A percentile compares a stretch with the other conserved stretches of the same genome.
Evolutionary conservation across 768 basidiomycete genomes (phyloP).

Genomic region (Tylopilus sp.): DNA sequence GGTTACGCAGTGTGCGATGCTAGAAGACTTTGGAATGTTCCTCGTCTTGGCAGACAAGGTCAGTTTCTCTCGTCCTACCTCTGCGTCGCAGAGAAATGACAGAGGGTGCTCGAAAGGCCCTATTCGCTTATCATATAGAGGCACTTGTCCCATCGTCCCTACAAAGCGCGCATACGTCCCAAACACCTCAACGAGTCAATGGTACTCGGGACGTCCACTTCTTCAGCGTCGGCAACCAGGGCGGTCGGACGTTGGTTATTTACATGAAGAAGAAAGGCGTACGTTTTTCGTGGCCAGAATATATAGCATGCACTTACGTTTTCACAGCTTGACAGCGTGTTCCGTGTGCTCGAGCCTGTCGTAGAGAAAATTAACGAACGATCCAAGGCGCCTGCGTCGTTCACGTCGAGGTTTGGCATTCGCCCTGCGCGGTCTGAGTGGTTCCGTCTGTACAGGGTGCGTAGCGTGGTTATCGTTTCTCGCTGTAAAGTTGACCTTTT

Average conservation of each 20-base stretch:
- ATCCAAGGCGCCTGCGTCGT: slow-evolving; percentile 63
- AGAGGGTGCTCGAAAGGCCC: slow-evolving; percentile 42
- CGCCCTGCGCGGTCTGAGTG: slow-evolving; percentile 84
- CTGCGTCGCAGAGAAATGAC: not conserved
- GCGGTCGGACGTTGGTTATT: slow-evolving; percentile 84
- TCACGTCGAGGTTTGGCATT: slow-evolving; percentile 73
- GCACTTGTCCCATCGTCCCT: slow-evolving; percentile 89
- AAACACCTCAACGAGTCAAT: slow-evolving; percentile 87
- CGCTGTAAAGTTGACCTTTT: not conserved
- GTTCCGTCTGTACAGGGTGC: slow-evolving; percentile 86
- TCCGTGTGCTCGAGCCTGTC: slow-evolving; percentile 98
- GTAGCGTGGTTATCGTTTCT: slow-evolving; percentile 3
- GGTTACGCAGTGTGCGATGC: slow-evolving; percentile 93
- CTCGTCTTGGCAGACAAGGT: slow-evolving; percentile 93
- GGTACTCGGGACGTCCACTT: slow-evolving; percentile 92
- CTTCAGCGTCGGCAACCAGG: slow-evolving; percentile 88
- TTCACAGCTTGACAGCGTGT: slow-evolving; percentile 76
- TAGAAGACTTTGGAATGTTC: slow-evolving; percentile 96
- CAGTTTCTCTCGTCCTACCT: not conserved
- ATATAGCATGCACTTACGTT: slow-evolving; percentile 7
- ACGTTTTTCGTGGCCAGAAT: slow-evolving; percentile 18
- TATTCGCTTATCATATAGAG: slow-evolving; percentile 95
- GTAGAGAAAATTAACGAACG: slow-evolving; percentile 82
- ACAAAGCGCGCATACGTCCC: slow-evolving; percentile 59
- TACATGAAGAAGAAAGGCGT: slow-evolving; percentile 96